Evolutionary conservation across 495 filamentous ascomycete genomes (phyloP), one percentile per base, ranked within the genome.

Genomic region (Parathielavia hyrcaniae): DNA sequence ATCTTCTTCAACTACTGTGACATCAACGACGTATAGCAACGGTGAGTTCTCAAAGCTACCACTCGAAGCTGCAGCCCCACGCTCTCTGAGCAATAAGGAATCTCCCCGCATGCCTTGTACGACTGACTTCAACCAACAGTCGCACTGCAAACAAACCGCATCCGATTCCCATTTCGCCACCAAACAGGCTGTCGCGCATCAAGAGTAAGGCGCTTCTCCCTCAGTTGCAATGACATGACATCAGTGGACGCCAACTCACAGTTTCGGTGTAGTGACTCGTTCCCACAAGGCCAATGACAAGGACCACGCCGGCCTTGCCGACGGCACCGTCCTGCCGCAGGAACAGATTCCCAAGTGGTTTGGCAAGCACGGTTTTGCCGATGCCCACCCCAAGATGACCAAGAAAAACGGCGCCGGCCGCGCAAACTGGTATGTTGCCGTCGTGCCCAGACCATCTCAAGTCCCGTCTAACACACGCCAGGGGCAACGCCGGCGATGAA

Each of bases 391-490:
- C 41, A 88, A 88, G 73, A 93, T 93, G 81, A 88, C 86, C 62
- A 97, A 97, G 85, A 97, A 97, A 79, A 88, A 96, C 60, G 92
- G 92, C 51, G 87, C 83, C 50, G 92, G 92, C 43, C 93, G 90
- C 71, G 89, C 86, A 70, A 96, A 96, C 72, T 97, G 92, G 92
- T 96, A 81, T 41, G 34, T 43, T 23, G 47, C 45, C 44, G 47
- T 36, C 17, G 35, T 14, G 2, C 26, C 46, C n/a, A 11, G 1
- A 34, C 20, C 9, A 22, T 22, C 8, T 1, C 19, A 10, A n/a
- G 8, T 4, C 23, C 16, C 4, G 5, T 26, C n/a, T 49, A 5
- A 49, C 51, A 50, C 49, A 48, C 6, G 10, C 20, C 57, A 95
- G 92, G 92, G 92, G 92, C 62, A 81, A 80, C 54, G 79, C 81